These are phyloP conservation scores for Plenodomus biglobosus DNA, from an alignment of 2,329 filamentous ascomycete species.

Conservation along the genomic window DNA sequence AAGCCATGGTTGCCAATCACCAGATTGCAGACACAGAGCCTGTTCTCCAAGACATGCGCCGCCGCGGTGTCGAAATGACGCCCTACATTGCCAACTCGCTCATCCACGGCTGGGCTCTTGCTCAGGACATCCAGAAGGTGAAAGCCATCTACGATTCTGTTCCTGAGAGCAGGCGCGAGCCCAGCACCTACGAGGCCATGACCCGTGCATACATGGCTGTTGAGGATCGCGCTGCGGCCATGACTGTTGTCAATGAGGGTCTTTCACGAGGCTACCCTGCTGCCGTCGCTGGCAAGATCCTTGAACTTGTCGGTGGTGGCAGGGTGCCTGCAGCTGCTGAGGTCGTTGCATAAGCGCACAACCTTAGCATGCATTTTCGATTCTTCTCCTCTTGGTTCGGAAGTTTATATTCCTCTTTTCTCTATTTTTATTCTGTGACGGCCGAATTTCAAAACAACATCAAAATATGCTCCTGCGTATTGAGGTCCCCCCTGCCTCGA, in stretches of 20 bases:
- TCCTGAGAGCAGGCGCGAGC: conserved; percentile 77
- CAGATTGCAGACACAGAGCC: conserved; percentile 70
- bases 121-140: conserved; percentile 77
- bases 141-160: conserved; percentile 79
- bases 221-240: conserved; percentile 75
- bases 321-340: conserved; percentile 23
- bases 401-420: conserved; percentile 12
- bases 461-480: conserved; percentile 19
- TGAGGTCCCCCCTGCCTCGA: conserved; percentile 8
- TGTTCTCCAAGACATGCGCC: conserved; percentile 74
- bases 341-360: conserved; percentile 14
- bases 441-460: conserved; percentile 19
- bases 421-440: conserved; percentile 18
- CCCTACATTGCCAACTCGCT: conserved; percentile 98
- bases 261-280: conserved; percentile 84
- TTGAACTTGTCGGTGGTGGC: conserved; percentile 70
- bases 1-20: conserved; percentile 95
- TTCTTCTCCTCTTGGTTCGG: conserved; percentile 3
- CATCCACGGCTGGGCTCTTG: conserved; percentile 92
- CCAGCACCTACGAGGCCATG: conserved; percentile 99
- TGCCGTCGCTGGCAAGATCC: conserved; percentile 89
- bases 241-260: conserved; percentile 84
- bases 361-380: conserved; percentile 5
- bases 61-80: conserved; percentile 77
- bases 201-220: conserved; percentile 86